Conservation (phyloP, 1,139 yeast genomes). For the Yamadazyma triangularis region DNA sequence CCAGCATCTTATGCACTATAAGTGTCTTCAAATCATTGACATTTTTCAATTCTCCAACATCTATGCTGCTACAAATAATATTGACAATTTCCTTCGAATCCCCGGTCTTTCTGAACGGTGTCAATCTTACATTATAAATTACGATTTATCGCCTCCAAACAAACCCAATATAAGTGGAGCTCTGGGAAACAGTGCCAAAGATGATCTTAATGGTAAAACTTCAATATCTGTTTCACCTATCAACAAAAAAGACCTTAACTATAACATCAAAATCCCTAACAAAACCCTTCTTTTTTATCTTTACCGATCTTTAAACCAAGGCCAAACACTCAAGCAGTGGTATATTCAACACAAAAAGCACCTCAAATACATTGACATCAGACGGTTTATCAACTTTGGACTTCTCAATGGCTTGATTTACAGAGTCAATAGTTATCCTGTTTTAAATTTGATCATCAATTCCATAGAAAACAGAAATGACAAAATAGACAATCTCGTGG, state of each 20-base stretch:
- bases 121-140: conserved; percentile 63
- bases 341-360: conserved; percentile 55
- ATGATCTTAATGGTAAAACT: conserved; percentile 2
- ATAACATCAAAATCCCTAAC: conserved; percentile 47
- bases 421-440: conserved; percentile 74
- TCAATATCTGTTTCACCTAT: conserved; percentile 16
- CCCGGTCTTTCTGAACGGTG: conserved; percentile 76
- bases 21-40: conserved; percentile 77
- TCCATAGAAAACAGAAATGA: conserved; percentile 30
- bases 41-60: conserved; percentile 85
- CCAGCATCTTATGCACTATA: conserved; percentile 86
- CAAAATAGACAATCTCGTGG: conserved; percentile 26
- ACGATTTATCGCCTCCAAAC: background rate
- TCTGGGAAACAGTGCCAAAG: conserved; percentile 4
- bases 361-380: conserved; percentile 65
- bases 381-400: conserved; percentile 86
- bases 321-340: conserved; percentile 80
- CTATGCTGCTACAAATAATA: conserved; percentile 83
- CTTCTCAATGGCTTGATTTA: conserved; percentile 76
- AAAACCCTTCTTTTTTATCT: conserved; percentile 66
- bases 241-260: conserved; percentile 8
- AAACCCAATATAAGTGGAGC: conserved; percentile 6
- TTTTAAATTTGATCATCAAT: conserved; percentile 37
- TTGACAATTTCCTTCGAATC: conserved; percentile 62
- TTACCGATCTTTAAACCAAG: conserved; percentile 76